Conservation (phyloP, 495 filamentous ascomycete species). For the Penicillium argentinense region DNA sequence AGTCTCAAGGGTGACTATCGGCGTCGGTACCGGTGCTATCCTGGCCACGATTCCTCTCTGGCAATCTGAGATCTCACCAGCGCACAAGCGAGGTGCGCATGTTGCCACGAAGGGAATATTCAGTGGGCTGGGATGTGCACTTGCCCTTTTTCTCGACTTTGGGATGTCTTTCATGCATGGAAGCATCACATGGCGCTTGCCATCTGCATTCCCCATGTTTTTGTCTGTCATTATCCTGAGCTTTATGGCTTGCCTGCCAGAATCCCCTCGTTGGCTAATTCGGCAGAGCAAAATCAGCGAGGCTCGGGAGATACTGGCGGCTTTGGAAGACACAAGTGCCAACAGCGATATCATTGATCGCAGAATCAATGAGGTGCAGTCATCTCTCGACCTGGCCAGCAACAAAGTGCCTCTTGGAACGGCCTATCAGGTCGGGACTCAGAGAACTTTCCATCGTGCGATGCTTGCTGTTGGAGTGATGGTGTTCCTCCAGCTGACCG, state of each 20-base stretch:
- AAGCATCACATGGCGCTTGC: conserved; percentile 49
- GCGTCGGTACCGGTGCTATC: conserved; percentile 61
- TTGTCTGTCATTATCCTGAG: conserved; percentile 20
- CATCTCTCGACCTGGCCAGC: conserved; percentile 14
- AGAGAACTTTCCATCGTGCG: conserved; percentile 25
- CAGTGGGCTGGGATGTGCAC: conserved; percentile 56
- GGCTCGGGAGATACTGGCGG: conserved; percentile 35
- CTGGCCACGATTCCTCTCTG: conserved; percentile 63
- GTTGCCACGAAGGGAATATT: conserved; percentile 59
- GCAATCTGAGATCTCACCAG: conserved; percentile 62
- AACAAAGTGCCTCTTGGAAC: conserved; percentile 7
- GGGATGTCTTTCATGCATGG: conserved; percentile 45
- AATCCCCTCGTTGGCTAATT: conserved; percentile 48
- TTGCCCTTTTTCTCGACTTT: conserved; percentile 54
- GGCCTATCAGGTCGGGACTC: conserved; percentile 21
- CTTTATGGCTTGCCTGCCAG: conserved; percentile 41
- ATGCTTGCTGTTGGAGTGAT: conserved; percentile 15
- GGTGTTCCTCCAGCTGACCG: conserved; percentile 23
- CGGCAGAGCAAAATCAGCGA: conserved; percentile 32
- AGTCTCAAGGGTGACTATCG: conserved; percentile 49
- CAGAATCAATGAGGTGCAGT: conserved; percentile 21
- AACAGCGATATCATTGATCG: conserved; percentile 20
- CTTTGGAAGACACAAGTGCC: conserved; percentile 37
- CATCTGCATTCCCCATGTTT: conserved; percentile 46
- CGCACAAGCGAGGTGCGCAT: conserved; percentile 56